Evolutionary conservation across 176 grass and related monocot species (phyloP).

Genomic region (Aegilops umbellulata): DNA sequence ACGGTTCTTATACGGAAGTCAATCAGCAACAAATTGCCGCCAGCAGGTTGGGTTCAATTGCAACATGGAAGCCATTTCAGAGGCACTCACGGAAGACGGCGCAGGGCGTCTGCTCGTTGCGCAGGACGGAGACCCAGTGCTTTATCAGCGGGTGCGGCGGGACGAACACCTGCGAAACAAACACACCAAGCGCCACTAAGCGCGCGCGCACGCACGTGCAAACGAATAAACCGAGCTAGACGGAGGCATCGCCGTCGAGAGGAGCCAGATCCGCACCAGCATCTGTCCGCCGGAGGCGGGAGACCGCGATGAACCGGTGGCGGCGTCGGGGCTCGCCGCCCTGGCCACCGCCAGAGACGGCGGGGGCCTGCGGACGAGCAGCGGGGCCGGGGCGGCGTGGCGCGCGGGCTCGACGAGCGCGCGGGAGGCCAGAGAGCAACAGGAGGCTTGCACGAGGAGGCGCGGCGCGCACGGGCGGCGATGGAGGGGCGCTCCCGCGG

Average conservation of each 20-base stretch:
- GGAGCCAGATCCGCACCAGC: constrained; percentile 61
- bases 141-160: constrained; percentile 96
- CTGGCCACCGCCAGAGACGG: constrained; percentile 23
- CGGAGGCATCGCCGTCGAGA: not conserved
- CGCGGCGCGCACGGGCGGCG: not conserved
- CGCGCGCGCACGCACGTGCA: constrained; percentile 16
- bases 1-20: no score
- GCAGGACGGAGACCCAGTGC: constrained; percentile 94
- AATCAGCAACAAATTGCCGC: not conserved
- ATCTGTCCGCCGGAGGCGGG: constrained; percentile 70
- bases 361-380: constrained; percentile 7
- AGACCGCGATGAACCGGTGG: constrained; percentile 28
- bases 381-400: constrained; percentile 1
- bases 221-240: constrained; percentile 10
- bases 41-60: not conserved
- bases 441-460: not conserved
- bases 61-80: not conserved
- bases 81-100: constrained; percentile 81
- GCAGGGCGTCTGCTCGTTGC: constrained; percentile 93
- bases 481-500: constrained; percentile 29
- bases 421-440: not conserved
- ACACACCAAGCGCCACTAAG: constrained; percentile 11
- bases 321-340: constrained; percentile 40
- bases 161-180: constrained; percentile 75
- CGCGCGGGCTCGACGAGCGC: constrained; percentile 16